Conservation (phyloP, 331 rosid genomes). For the Acacia concinna region DNA sequence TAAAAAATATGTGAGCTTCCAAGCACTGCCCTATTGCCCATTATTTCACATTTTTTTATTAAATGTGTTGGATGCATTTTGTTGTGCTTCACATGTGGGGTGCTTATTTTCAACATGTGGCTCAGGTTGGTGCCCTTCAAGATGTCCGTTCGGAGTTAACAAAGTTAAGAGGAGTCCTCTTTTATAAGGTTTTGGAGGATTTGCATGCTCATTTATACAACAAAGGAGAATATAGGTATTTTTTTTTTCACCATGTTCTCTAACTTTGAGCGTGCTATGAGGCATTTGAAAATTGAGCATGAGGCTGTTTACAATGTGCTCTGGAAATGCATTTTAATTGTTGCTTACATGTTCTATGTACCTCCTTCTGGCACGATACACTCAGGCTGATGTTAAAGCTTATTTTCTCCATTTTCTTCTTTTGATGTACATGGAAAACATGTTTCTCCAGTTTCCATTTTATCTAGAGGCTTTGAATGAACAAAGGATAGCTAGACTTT, state of each 20-base stretch:
- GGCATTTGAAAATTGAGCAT: conserved; percentile 17
- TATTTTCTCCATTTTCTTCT: conserved; percentile 1
- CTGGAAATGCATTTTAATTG: conserved; percentile 22
- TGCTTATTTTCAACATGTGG: conserved; percentile 35
- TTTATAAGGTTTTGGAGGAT: conserved; percentile 89
- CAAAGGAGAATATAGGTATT: conserved; percentile 95
- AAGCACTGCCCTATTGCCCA: not conserved
- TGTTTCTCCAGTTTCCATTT: not conserved
- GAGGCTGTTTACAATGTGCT: not conserved
- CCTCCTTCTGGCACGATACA: conserved; percentile 30
- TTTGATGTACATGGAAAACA: conserved; percentile 9
- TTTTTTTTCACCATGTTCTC: conserved; percentile 19
- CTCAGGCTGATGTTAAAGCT: conserved; percentile 21
- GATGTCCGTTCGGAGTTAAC: conserved; percentile 97
- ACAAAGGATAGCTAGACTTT: not conserved
- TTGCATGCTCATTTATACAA: conserved; percentile 93
- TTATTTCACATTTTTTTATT: conserved; percentile 5
- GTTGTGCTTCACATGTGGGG: conserved; percentile 6
- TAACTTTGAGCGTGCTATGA: conserved; percentile 1
- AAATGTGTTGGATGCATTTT: conserved; percentile 17
- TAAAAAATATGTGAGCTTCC: not conserved
- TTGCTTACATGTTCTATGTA: conserved; percentile 7
- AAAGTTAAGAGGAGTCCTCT: conserved; percentile 88
- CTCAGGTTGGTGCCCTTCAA: conserved; percentile 97
- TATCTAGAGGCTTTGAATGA: not conserved